Evolutionary conservation across 345 rosid genomes (phyloP), one percentile per base, ranked within the genome.

Genomic region (Conringia planisiliqua): DNA sequence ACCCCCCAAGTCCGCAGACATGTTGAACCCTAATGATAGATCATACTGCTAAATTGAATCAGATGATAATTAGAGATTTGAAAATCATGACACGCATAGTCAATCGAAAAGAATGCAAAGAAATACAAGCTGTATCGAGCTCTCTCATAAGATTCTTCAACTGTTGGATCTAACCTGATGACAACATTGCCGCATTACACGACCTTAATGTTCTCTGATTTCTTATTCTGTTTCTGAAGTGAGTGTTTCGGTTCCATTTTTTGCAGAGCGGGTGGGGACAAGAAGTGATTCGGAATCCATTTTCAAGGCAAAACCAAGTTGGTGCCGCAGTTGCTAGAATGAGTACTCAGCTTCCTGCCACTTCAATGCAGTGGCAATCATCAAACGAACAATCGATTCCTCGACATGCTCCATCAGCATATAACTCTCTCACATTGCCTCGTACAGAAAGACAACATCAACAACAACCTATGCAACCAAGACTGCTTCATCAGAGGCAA

Each of bases 191-290:
- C n/a, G 3, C 30, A 22, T 62, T 10, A 24, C 42, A 18, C 14
- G 56, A 8, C 2, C 22, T 38, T 57, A 33, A 6, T 27, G 6
- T 30, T 60, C 43, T 26, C 33, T 61, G 40, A 12, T 66, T 18
- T 50, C 13, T 32, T 40, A 44, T 46, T 17, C 9, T 36, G 6
- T 44, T 11, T 32, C 62, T 26, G 12, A 59, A 27, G 29, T 20
- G 8, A 12, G 8, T 70, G 54, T 59, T 3, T 38, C 29, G 9
- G 30, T 54, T 68, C 27, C 42, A 18, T 59, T 59, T 59, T 77
- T 70, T 89, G 87, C 93, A 90, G 97, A 79, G 88, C 63, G 89
- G 85, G 57, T 84, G 93, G 96, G 80, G 84, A 60, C 86, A 82
- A 43, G 92, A 84, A 51, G 83, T 16, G 32, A 74, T 27, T 46